phyloP scores from a whole-genome alignment of 164 flowering plant genomes.

The Aristolochia californica region DNA sequence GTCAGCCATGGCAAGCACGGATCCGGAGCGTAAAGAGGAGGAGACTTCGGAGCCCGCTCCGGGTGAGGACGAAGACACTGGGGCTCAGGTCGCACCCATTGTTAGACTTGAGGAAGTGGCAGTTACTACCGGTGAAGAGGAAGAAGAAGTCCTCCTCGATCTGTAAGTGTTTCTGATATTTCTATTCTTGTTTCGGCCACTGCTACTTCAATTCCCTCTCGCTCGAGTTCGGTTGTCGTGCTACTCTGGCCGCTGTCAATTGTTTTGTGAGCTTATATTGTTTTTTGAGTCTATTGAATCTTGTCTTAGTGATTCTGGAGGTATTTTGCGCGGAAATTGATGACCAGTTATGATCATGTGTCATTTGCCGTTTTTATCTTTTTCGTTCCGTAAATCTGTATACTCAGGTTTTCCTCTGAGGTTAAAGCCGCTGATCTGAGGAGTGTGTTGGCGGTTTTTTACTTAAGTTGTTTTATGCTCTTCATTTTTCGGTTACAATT shows the following conservation, averaged over 20 bases:
- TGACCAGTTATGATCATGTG: too few species aligned
- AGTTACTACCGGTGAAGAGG: slow-evolving; percentile 77
- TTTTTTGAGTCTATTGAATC: too few species aligned
- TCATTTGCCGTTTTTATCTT: too few species aligned
- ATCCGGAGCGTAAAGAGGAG: background rate
- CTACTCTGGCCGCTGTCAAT: too few species aligned
- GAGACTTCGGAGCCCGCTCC: background rate
- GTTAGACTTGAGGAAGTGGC: slow-evolving; percentile 75
- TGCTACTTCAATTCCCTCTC: background rate
- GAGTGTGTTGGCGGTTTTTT: background rate
- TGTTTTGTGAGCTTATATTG: too few species aligned
- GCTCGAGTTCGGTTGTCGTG: too few species aligned
- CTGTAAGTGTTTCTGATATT: slow-evolving; percentile 14
- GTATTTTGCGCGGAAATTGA: too few species aligned
- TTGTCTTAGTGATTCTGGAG: too few species aligned
- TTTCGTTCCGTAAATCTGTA: too few species aligned
- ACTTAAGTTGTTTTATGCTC: too few species aligned
- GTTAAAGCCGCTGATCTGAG: background rate
- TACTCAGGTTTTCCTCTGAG: background rate
- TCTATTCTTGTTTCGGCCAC: background rate
- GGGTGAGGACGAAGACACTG: slow-evolving; percentile 80
- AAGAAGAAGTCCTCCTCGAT: slow-evolving; percentile 62
- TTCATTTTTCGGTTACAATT: too few species aligned
- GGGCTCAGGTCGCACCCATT: slow-evolving; percentile 85
- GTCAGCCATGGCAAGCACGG: slow-evolving; percentile 3